Conservation (phyloP, 2,329 filamentous ascomycete species). For the Chrysosporium keratinophilum region DNA sequence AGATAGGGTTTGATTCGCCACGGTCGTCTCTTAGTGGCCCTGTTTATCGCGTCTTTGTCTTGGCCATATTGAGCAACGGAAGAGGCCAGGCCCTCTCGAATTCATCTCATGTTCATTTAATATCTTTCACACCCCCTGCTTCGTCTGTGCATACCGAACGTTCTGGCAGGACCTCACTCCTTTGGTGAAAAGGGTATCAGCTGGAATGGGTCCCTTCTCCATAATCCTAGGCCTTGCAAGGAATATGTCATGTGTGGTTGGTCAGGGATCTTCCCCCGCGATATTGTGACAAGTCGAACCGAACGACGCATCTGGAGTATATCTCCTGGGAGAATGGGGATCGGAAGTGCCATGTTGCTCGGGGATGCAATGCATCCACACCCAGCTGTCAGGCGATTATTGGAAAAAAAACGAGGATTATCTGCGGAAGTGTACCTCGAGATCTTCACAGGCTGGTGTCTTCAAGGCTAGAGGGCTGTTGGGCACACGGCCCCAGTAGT, state of each 20-base stretch:
- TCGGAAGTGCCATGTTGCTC: neutral
- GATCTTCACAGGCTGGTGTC: neutral
- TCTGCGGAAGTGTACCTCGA: neutral
- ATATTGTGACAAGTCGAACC: constrained; percentile 7
- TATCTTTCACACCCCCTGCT: neutral
- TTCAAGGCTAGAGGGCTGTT: neutral
- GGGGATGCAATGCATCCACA: constrained; percentile 1
- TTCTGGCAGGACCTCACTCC: neutral
- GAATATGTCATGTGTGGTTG: constrained; percentile 10
- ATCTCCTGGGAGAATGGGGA: neutral
- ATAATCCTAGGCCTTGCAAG: constrained; percentile 5
- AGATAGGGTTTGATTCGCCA: constrained; percentile 9
- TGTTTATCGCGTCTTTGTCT: neutral
- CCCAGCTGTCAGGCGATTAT: neutral
- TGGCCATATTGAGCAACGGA: neutral
- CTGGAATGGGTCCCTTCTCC: constrained; percentile 1
- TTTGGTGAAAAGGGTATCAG: constrained; percentile 1
- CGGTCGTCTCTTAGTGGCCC: neutral
- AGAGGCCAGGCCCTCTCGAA: neutral
- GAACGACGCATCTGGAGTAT: neutral
- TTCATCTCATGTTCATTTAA: neutral
- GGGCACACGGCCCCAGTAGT: neutral
- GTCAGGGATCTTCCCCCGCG: constrained; percentile 2
- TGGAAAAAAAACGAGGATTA: neutral
- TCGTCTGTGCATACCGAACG: constrained; percentile 1